Conservation (phyloP, 257 asterid species). For the Solanum virginianum region DNA sequence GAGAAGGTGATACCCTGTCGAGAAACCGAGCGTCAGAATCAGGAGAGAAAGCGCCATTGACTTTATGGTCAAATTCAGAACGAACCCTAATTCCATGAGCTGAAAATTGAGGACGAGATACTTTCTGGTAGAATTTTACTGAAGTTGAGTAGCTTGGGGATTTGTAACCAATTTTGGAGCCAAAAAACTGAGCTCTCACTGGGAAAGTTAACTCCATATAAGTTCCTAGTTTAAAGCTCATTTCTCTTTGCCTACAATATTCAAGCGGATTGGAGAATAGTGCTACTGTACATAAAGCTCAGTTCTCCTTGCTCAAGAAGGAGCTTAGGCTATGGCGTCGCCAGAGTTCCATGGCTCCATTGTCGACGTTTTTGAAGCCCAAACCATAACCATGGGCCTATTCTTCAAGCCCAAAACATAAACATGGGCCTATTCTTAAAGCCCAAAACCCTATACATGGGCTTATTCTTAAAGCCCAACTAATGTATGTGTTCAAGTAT, state of each 20-base stretch:
- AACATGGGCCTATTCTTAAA: background rate
- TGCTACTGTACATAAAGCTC: background rate
- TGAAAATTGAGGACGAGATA: background rate
- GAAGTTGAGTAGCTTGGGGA: conserved; percentile 5
- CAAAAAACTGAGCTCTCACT: background rate
- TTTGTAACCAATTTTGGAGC: background rate
- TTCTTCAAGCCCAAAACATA: background rate
- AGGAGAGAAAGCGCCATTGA: conserved; percentile 60
- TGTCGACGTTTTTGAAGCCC: background rate
- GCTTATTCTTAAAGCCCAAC: background rate
- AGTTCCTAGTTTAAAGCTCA: background rate
- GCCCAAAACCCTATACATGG: background rate
- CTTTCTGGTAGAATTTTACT: background rate
- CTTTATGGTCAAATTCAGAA: conserved; percentile 53
- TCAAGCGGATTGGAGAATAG: background rate
- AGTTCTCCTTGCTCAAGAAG: background rate
- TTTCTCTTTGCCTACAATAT: background rate
- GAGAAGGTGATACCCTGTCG: conserved; percentile 57
- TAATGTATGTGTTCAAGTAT: background rate
- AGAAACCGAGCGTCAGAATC: conserved; percentile 74
- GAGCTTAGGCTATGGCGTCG: background rate
- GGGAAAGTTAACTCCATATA: background rate
- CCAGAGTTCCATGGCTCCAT: background rate
- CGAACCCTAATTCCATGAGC: conserved; percentile 41
- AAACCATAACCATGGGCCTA: background rate